Base-by-base conservation (phyloP, 2,329 filamentous ascomycete species). In the Ophiostoma sp. region DNA sequence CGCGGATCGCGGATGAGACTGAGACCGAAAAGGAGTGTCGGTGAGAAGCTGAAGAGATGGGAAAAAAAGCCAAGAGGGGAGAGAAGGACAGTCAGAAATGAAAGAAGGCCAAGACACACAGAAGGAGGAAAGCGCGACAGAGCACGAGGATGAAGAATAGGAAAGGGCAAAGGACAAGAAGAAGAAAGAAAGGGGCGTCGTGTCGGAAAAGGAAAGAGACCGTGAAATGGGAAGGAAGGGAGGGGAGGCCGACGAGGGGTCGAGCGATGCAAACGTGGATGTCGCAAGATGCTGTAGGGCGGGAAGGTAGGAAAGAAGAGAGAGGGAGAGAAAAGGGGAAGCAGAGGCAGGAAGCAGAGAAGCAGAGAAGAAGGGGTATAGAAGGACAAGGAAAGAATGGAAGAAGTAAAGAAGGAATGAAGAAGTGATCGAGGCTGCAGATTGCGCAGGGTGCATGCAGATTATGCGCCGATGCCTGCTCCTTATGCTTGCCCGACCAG, bases 161-260 rank as follows among this genome's bases (percentile, higher is more conserved):
- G 49, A 14, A 52, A 52, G 49, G 7, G 5, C n/a, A 52, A 5
- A 49, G 14, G 27, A 14, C 27, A 60, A 38, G 5, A 60, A 6
- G 52, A 27, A 60, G 14, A 58, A 38, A 60, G 27, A 60, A 38
- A 38, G 55, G 55, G 27, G 55, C 55, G 27, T 27, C 12, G 55
- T 52, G 45, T 49, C 55, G 55, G 55, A 60, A 60, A 12, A 40
- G 55, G 55, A 60, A 60, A 60, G 55, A 60, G 55, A 60, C 55
- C 55, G 27, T 60, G 55, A 60, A 52, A 55, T 38, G 27, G 55
- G 55, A 60, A 60, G 55, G 55, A 55, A 55, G 49, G 49, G 49
- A 55, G 49, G 49, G 49, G 49, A 27, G n/a, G 49, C 47, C 47
- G 47, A 49, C 47, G 49, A 55, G 49, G 49, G 49, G 49, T 55